A percentile compares a stretch with the other conserved stretches of the same genome.
phyloP scores from a whole-genome alignment of 2,329 filamentous ascomycete species.

The Anthostomella pinea region DNA sequence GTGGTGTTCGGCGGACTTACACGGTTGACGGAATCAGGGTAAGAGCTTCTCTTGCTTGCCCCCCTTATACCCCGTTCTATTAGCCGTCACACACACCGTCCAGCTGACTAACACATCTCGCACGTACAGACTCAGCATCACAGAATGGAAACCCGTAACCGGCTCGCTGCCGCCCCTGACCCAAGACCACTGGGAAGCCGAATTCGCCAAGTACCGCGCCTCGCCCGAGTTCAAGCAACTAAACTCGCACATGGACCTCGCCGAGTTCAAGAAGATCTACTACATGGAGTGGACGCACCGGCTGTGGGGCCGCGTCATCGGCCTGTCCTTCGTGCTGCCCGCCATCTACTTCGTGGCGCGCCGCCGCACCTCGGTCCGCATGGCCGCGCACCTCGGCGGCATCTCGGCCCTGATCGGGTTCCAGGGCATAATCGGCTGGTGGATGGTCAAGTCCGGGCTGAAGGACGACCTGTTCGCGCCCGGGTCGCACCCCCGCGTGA shows the following conservation, averaged over 20 bases:
- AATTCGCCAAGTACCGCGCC: conserved; percentile 87
- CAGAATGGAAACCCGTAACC: conserved; percentile 96
- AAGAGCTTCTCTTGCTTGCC: conserved; percentile 21
- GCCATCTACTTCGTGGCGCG: conserved; percentile 84
- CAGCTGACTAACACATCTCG: neutral
- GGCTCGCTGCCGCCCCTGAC: conserved; percentile 83
- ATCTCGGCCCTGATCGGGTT: conserved; percentile 90
- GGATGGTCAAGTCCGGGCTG: conserved; percentile 97
- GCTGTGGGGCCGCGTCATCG: conserved; percentile 89
- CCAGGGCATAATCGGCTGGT: conserved; percentile 95
- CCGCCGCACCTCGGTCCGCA: conserved; percentile 71
- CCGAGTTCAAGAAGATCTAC: conserved; percentile 98
- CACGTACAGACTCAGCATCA: conserved; percentile 77
- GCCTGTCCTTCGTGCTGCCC: conserved; percentile 83
- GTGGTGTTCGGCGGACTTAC: conserved; percentile 94
- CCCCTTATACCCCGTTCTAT: conserved; percentile 11
- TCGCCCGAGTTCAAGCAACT: conserved; percentile 91
- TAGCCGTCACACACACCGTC: conserved; percentile 5
- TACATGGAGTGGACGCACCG: conserved; percentile 99
- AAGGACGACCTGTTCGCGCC: conserved; percentile 94
- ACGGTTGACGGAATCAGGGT: conserved; percentile 93
- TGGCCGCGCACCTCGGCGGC: conserved; percentile 74
- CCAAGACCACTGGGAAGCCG: conserved; percentile 79
- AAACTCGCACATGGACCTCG: conserved; percentile 88
- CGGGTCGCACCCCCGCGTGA: conserved; percentile 86